Evolutionary conservation across 345 rosid species (phyloP).

Genomic region (Mallotus nudiflorus): DNA sequence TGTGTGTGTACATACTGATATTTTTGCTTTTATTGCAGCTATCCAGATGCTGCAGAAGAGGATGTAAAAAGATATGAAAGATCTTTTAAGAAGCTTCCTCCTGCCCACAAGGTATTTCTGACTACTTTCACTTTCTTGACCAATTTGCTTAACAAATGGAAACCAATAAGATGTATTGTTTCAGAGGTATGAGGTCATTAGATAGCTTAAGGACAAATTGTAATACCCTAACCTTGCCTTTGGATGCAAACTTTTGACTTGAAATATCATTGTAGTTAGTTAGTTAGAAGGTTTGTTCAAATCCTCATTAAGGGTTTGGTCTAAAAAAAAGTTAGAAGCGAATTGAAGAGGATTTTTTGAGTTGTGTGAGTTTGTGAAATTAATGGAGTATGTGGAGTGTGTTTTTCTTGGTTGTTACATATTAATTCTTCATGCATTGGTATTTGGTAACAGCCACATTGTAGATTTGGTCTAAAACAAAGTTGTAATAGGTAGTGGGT

Average conservation of each 20-base stretch:
- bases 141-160: not conserved
- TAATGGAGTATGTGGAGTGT: not conserved
- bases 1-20: not conserved
- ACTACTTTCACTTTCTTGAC: not conserved
- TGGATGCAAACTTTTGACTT: too few species aligned
- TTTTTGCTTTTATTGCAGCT: slow-evolving; percentile 40
- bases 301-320: too few species aligned
- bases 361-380: too few species aligned
- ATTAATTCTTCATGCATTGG: not conserved
- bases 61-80: slow-evolving; percentile 82
- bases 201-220: too few species aligned
- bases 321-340: too few species aligned
- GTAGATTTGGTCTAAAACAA: too few species aligned
- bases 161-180: not conserved
- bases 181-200: not conserved
- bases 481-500: too few species aligned
- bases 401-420: not conserved
- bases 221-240: too few species aligned
- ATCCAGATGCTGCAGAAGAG: slow-evolving; percentile 85
- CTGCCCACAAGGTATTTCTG: slow-evolving; percentile 62
- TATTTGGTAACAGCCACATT: too few species aligned
- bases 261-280: too few species aligned
- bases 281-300: too few species aligned
- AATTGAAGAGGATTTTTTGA: too few species aligned
- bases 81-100: slow-evolving; percentile 71